Percentiles rank a stretch among this genome's conserved stretches.
These are phyloP conservation scores for Phylloporus sp. DNA, from an alignment of 768 basidiomycete genomes.

Conservation along the genomic window DNA sequence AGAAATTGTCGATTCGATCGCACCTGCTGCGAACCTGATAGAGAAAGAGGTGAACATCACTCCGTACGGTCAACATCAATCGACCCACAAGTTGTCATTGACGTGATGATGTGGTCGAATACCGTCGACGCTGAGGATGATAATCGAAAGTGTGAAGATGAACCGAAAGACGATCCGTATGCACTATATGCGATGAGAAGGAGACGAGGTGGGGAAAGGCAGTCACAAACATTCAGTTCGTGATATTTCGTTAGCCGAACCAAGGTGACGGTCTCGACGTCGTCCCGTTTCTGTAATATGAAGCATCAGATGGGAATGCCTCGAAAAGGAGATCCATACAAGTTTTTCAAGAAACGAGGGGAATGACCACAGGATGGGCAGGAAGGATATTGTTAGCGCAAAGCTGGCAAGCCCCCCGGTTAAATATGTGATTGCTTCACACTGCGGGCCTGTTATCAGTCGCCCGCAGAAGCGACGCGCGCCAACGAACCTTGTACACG, in stretches of 20 bases:
- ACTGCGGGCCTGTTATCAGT: slow-evolving; percentile 36
- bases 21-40: slow-evolving; percentile 27
- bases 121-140: slow-evolving; percentile 68
- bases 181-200: slow-evolving; percentile 35
- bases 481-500: slow-evolving; percentile 47
- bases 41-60: not conserved
- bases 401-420: slow-evolving; percentile 66
- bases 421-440: slow-evolving; percentile 65
- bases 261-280: slow-evolving; percentile 60
- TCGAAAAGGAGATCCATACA: slow-evolving; percentile 36
- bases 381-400: slow-evolving; percentile 68
- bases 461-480: not conserved
- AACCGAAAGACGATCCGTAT: slow-evolving; percentile 72
- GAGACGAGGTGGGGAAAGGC: not conserved
- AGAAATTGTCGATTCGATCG: not conserved
- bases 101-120: slow-evolving; percentile 54
- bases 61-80: not conserved
- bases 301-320: not conserved
- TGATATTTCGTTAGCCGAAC: slow-evolving; percentile 75
- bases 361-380: slow-evolving; percentile 68
- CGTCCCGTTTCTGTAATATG: slow-evolving; percentile 46
- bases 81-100: slow-evolving; percentile 52
- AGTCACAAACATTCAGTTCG: slow-evolving; percentile 65
- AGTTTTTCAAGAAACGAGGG: slow-evolving; percentile 57
- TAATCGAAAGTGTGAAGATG: slow-evolving; percentile 58